These are phyloP conservation scores for Viridothelium virens DNA, from an alignment of 495 filamentous ascomycete genomes.

Conservation along the genomic window DNA sequence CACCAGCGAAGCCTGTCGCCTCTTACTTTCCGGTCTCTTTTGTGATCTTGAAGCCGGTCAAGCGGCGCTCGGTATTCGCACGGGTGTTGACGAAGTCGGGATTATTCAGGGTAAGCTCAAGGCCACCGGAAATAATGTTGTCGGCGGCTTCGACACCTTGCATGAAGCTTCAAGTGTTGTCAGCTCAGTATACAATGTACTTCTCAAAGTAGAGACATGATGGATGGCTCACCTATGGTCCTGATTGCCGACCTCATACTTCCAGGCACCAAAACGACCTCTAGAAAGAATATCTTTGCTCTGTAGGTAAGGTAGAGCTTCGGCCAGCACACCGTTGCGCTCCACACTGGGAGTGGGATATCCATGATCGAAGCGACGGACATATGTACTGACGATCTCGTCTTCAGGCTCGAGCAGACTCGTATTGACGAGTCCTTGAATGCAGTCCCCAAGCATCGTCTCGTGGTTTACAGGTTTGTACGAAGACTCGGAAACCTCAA, in stretches of 20 bases:
- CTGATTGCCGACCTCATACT: slow-evolving; percentile 92
- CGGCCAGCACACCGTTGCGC: slow-evolving; percentile 85
- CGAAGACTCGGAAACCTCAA: slow-evolving; percentile 92
- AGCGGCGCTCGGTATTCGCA: slow-evolving; percentile 77
- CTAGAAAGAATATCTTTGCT: slow-evolving; percentile 86
- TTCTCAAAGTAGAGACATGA: background rate
- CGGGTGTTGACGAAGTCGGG: slow-evolving; percentile 95
- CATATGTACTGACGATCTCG: slow-evolving; percentile 96
- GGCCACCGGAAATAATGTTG: slow-evolving; percentile 85
- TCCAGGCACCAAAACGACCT: slow-evolving; percentile 95
- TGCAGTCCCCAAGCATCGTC: slow-evolving; percentile 77
- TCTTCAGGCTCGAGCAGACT: slow-evolving; percentile 82
- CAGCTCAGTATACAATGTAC: background rate
- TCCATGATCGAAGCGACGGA: slow-evolving; percentile 96
- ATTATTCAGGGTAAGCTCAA: slow-evolving; percentile 95
- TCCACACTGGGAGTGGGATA: slow-evolving; percentile 94
- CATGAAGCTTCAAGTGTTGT: slow-evolving; percentile 59
- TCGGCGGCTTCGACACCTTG: slow-evolving; percentile 94
- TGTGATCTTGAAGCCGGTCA: slow-evolving; percentile 43
- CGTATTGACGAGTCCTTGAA: slow-evolving; percentile 94
- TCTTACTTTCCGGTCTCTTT: background rate
- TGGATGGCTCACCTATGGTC: slow-evolving; percentile 64
- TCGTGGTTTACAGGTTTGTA: slow-evolving; percentile 85
- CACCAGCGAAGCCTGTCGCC: background rate
- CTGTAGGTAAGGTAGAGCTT: slow-evolving; percentile 87